These are phyloP conservation scores for Alloteropsis semialata DNA, from an alignment of 176 grass and related monocot genomes.

Conservation along the genomic window DNA sequence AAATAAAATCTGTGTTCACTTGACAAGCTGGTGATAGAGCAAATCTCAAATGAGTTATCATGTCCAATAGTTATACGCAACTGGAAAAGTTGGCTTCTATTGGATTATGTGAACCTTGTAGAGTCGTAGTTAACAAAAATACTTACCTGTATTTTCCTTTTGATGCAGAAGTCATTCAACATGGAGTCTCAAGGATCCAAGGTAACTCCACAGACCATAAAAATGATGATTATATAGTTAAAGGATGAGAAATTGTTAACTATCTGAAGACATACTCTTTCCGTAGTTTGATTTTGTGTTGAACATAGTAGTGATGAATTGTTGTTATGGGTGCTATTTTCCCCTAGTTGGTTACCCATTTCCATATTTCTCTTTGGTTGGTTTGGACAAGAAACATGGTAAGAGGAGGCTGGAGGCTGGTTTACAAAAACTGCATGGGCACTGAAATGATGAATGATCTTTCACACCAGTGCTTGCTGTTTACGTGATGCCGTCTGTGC, in stretches of 20 bases:
- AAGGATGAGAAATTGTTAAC: not conserved
- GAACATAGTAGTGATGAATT: not conserved
- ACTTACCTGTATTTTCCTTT: slow-evolving; percentile 11
- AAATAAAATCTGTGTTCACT: not conserved
- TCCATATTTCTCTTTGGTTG: not conserved
- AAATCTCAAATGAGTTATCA: not conserved
- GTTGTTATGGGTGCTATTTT: not conserved
- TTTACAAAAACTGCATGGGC: not conserved
- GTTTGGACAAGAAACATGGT: not conserved
- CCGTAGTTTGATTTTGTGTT: not conserved
- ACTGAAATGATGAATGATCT: not conserved
- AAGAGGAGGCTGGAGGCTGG: not conserved
- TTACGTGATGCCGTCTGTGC: not conserved
- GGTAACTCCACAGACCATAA: slow-evolving; percentile 37
- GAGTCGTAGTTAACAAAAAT: not conserved
- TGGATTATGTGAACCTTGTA: not conserved
- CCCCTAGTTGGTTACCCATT: not conserved
- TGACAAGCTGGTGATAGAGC: not conserved
- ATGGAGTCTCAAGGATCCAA: slow-evolving; percentile 67
- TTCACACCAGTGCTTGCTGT: not conserved
- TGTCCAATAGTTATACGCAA: not conserved
- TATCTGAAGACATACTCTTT: not conserved
- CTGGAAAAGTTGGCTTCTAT: not conserved
- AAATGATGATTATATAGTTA: not conserved
- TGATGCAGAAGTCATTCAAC: slow-evolving; percentile 62